These are phyloP conservation scores for Backusella sp. DNA, from an alignment of 192 early-diverging fungal species.

Conservation along the genomic window DNA sequence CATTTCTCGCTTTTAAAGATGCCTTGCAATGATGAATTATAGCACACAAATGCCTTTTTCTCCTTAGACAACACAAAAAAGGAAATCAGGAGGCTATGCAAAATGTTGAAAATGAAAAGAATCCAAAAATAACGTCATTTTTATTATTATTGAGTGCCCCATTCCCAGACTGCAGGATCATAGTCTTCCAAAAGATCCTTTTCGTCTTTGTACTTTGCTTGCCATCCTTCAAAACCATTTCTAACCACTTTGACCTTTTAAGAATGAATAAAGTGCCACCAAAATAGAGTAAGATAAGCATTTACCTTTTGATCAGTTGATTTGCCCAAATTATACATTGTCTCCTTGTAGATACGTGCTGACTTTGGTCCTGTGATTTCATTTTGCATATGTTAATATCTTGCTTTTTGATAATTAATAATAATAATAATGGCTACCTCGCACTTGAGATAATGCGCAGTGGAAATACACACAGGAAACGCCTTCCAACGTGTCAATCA, in stretches of 20 bases:
- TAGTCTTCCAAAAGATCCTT: constrained; percentile 61
- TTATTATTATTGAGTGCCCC: constrained; percentile 1
- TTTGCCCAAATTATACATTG: constrained; percentile 30
- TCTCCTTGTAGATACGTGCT: constrained; percentile 61
- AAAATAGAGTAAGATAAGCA: background rate
- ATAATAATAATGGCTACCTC: no score
- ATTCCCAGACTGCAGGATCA: constrained; percentile 49
- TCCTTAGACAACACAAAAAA: background rate
- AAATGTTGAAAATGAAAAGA: background rate
- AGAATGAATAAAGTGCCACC: background rate
- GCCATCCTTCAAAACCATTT: constrained; percentile 70
- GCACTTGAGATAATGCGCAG: constrained; percentile 83
- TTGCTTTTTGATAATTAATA: no score
- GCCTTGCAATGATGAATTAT: no score
- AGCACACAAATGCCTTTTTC: no score
- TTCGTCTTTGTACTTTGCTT: constrained; percentile 51
- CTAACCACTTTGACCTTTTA: constrained; percentile 58
- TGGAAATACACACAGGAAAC: constrained; percentile 80
- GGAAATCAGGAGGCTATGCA: background rate
- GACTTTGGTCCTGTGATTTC: constrained; percentile 41
- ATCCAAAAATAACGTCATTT: background rate
- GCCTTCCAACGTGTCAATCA: constrained; percentile 50
- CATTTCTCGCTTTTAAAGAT: no score
- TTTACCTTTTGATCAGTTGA: constrained; percentile 26
- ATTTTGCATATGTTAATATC: background rate